Percentiles rank a stretch among this genome's conserved stretches.
Evolutionary conservation across 805 yeast genomes (phyloP).

Genomic region (Wickerhamiella azyma): DNA sequence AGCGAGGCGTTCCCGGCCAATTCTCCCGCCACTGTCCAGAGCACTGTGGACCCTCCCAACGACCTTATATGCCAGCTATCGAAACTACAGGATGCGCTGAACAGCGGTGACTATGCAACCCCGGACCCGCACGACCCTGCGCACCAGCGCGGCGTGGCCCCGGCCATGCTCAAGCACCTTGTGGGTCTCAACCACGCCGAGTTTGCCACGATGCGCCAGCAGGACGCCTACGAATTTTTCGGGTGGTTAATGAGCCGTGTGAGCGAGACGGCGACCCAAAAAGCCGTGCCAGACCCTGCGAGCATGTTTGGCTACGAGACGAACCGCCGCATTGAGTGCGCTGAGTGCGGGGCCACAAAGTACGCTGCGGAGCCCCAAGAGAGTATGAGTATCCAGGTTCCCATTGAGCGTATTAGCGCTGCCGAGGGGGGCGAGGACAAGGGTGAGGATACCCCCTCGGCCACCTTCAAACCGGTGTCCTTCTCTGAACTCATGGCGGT

Average conservation of each 20-base stretch:
- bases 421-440: conserved; percentile 17
- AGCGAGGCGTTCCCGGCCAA: conserved; percentile 20
- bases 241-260: conserved; percentile 50
- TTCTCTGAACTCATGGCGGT: conserved; percentile 37
- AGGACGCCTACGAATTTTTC: conserved; percentile 89
- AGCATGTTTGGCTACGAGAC: conserved; percentile 49
- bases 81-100: conserved; percentile 68
- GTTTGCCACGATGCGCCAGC: conserved; percentile 77
- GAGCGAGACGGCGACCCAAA: conserved; percentile 23
- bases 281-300: conserved; percentile 30
- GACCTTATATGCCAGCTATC: conserved; percentile 58
- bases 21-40: conserved; percentile 24
- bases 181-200: conserved; percentile 72
- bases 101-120: conserved; percentile 56
- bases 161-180: conserved; percentile 58
- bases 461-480: conserved; percentile 36
- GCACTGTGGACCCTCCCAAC: conserved; percentile 38
- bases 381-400: conserved; percentile 48
- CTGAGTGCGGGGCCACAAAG: conserved; percentile 46
- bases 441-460: too few species aligned
- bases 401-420: conserved; percentile 31
- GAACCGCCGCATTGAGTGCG: conserved; percentile 49
- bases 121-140: conserved; percentile 29
- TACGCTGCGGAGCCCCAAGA: conserved; percentile 45
- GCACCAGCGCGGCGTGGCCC: conserved; percentile 67